These are phyloP conservation scores for Lanmaoa rubissima DNA, from an alignment of 768 basidiomycete species.

Conservation along the genomic window DNA sequence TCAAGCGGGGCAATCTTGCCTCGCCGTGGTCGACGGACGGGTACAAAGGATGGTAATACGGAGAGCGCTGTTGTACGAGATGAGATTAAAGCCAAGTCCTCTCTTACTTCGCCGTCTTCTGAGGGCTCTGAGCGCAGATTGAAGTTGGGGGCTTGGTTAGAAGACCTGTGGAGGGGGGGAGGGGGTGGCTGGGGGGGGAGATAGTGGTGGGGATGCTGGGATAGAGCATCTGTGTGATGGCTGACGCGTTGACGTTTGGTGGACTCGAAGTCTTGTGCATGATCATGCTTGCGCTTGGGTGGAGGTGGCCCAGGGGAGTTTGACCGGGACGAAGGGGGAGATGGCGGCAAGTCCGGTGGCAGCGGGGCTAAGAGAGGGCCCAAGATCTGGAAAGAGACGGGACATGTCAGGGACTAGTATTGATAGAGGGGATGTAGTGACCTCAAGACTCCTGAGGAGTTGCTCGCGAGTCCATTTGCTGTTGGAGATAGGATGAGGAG, in stretches of 20 bases:
- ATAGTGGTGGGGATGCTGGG: slow-evolving; percentile 31
- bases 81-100: slow-evolving; percentile 32
- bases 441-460: slow-evolving; percentile 42
- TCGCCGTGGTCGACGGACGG: slow-evolving; percentile 66
- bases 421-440: slow-evolving; percentile 15
- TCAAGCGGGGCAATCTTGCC: slow-evolving; percentile 48
- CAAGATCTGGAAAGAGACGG: slow-evolving; percentile 35
- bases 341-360: slow-evolving; percentile 44
- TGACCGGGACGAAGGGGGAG: slow-evolving; percentile 44
- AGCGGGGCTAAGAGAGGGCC: slow-evolving; percentile 40
- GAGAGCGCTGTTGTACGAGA: slow-evolving; percentile 28
- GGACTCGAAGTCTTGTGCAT: slow-evolving; percentile 24
- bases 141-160: slow-evolving; percentile 23
- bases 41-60: slow-evolving; percentile 41
- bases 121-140: slow-evolving; percentile 39
- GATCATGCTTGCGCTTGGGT: slow-evolving; percentile 40
- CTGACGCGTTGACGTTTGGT: slow-evolving; percentile 33
- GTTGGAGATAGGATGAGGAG: slow-evolving; percentile 27
- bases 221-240: slow-evolving; percentile 24
- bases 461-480: slow-evolving; percentile 37
- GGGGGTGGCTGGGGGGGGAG: slow-evolving; percentile 26
- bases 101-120: slow-evolving; percentile 48
- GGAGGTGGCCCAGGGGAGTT: slow-evolving; percentile 38
- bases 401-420: slow-evolving; percentile 18
- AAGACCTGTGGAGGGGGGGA: slow-evolving; percentile 18